Conservation (phyloP, 352 stramenopile species). For the Phytophthora hibernalis region DNA sequence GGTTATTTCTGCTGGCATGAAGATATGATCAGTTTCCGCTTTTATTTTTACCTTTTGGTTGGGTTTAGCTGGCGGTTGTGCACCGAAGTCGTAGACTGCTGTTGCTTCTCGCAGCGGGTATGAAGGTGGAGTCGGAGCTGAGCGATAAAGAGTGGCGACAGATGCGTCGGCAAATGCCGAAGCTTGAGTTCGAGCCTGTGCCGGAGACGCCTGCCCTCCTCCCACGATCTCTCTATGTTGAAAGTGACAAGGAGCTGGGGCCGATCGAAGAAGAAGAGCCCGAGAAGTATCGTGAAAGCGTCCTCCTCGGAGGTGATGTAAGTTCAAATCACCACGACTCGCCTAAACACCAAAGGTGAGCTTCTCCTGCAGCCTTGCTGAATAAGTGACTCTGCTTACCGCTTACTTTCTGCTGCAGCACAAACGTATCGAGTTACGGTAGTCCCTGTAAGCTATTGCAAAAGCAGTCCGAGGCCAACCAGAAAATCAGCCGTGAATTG, state of each 20-base stretch:
- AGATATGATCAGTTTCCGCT: neutral
- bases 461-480: neutral
- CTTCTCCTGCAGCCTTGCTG: neutral
- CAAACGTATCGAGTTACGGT: neutral
- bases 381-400: constrained; percentile 1
- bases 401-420: neutral
- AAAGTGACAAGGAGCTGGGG: constrained; percentile 22
- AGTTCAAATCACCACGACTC: constrained; percentile 18
- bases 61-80: neutral
- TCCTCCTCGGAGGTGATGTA: neutral
- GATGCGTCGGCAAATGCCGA: constrained; percentile 59
- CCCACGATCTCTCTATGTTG: constrained; percentile 43
- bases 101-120: neutral
- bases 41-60: too few species aligned
- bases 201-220: constrained; percentile 60
- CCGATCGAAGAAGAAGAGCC: constrained; percentile 10
- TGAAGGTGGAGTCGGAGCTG: constrained; percentile 33
- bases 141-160: constrained; percentile 68
- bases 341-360: constrained; percentile 18
- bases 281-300: constrained; percentile 1
- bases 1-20: neutral
- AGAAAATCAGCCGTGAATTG: constrained; percentile 22
- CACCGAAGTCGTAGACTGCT: too few species aligned
- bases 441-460: neutral
- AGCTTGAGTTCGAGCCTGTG: constrained; percentile 71